A percentile compares a stretch with the other conserved stretches of the same genome.
Conservation (phyloP, 2,329 filamentous ascomycete species). For the Botrytis aclada region DNA sequence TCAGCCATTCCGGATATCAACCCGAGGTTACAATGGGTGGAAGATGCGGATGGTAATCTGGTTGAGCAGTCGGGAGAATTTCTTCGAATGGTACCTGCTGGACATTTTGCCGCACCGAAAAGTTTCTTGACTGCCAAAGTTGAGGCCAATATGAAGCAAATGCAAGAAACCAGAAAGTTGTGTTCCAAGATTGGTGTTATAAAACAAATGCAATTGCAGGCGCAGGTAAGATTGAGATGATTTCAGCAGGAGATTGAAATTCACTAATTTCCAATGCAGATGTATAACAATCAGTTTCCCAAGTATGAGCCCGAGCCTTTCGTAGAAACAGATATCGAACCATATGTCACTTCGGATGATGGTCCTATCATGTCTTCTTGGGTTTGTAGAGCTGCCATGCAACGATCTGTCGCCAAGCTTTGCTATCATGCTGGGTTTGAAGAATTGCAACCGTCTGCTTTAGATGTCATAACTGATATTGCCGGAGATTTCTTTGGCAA, state of each 20-base stretch:
- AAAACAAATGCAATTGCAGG: constrained; percentile 99
- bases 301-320: constrained; percentile 93
- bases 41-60: constrained; percentile 84
- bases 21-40: constrained; percentile 76
- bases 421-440: constrained; percentile 97
- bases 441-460: constrained; percentile 89
- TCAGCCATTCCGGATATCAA: constrained; percentile 83
- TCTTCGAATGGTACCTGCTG: constrained; percentile 70
- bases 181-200: constrained; percentile 96
- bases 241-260: constrained; percentile 20
- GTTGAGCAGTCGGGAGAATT: constrained; percentile 86
- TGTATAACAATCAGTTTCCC: constrained; percentile 97
- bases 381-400: constrained; percentile 78
- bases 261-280: constrained; percentile 41
- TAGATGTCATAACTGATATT: constrained; percentile 86
- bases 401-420: constrained; percentile 88
- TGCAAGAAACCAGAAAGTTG: constrained; percentile 94
- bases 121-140: constrained; percentile 75
- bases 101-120: constrained; percentile 71
- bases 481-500: constrained; percentile 88
- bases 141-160: constrained; percentile 86
- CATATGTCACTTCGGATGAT: constrained; percentile 86
- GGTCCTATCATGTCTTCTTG: constrained; percentile 83
- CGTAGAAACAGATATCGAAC: constrained; percentile 77
- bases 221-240: constrained; percentile 65